These are phyloP conservation scores for Isoetes engelmannii DNA, from an alignment of 83 land plant species.

Conservation along the genomic window DNA sequence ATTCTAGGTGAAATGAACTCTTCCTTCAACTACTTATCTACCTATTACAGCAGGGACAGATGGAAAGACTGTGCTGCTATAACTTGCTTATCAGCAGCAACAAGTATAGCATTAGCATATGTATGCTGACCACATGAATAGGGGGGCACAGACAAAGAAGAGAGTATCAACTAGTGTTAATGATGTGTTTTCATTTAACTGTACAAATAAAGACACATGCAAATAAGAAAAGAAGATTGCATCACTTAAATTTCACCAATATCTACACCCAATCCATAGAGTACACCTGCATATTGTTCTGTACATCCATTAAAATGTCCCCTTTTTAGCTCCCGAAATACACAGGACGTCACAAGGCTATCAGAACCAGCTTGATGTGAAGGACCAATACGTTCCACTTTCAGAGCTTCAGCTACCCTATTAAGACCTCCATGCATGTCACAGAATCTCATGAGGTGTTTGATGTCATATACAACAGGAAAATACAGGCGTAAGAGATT, in stretches of 20 bases:
- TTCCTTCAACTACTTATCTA: no score
- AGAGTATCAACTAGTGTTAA: no score
- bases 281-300: constrained; percentile 19
- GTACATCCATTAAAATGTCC: constrained; percentile 15
- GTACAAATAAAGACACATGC: no score
- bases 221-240: no score
- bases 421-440: constrained; percentile 19
- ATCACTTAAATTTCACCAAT: constrained; percentile 3
- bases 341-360: constrained; percentile 18
- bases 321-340: constrained; percentile 12
- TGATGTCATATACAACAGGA: constrained; percentile 38
- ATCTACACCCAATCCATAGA: constrained; percentile 16
- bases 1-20: no score
- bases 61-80: no score
- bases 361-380: constrained; percentile 21
- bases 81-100: no score
- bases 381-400: constrained; percentile 15
- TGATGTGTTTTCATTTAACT: no score
- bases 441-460: constrained; percentile 29
- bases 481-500: constrained; percentile 31
- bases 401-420: constrained; percentile 15
- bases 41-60: no score
- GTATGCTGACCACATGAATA: no score
- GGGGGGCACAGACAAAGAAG: no score
- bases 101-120: no score